phyloP scores from a whole-genome alignment of 208 protist species.

The Endotrypanum monterogeii region DNA sequence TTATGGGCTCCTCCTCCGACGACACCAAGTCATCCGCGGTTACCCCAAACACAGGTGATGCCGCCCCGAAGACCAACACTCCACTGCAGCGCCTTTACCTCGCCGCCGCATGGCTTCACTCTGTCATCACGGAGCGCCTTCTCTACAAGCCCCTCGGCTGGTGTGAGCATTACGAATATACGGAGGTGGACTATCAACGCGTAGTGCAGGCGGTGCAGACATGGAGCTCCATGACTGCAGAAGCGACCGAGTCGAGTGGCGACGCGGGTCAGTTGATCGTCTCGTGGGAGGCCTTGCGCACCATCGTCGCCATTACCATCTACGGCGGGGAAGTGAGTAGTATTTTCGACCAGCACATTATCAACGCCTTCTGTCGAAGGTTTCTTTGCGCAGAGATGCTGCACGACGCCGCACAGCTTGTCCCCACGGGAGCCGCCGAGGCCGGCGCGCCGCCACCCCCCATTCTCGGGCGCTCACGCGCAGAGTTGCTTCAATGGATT shows the following conservation, averaged over 20 bases:
- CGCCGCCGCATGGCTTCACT: conserved; percentile 96
- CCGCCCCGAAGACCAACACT: conserved; percentile 12
- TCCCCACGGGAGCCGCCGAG: conserved; percentile 14
- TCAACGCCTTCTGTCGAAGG: conserved; percentile 90
- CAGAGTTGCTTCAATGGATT: conserved; percentile 91
- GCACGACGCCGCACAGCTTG: conserved; percentile 31
- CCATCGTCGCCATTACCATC: conserved; percentile 92
- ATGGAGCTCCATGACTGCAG: conserved; percentile 66
- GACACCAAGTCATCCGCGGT: background rate
- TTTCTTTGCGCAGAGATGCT: conserved; percentile 71
- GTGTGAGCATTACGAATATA: conserved; percentile 98
- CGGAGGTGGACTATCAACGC: conserved; percentile 95
- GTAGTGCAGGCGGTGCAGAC: conserved; percentile 92
- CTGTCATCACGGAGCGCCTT: conserved; percentile 96
- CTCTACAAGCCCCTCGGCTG: conserved; percentile 98
- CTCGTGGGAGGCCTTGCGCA: conserved; percentile 94
- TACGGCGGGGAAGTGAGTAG: conserved; percentile 98
- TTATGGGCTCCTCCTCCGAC: background rate
- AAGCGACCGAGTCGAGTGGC: conserved; percentile 2
- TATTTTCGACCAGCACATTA: conserved; percentile 95
- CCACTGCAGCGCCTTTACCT: conserved; percentile 95
- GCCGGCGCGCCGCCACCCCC: conserved; percentile 25
- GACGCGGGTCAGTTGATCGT: conserved; percentile 48
- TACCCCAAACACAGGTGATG: background rate
- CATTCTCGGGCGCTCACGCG: conserved; percentile 30